Base-by-base conservation (phyloP, 1,284 basidiomycete species). In the Papiliotrema fonsecae region DNA sequence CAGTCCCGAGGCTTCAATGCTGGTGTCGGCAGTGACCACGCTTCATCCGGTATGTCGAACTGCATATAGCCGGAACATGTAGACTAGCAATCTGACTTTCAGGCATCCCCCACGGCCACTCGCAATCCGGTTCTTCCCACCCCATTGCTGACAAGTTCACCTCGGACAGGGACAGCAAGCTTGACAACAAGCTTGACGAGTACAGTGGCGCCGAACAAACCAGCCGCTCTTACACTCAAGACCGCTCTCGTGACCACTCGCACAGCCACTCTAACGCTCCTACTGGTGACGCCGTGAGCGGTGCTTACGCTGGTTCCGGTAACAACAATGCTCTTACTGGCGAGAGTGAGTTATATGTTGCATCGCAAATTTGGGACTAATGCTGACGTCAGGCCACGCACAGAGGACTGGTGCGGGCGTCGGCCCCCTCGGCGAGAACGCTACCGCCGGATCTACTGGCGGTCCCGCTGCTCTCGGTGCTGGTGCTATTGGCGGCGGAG, bases 121-220 rank as follows among this genome's bases (percentile, higher is more conserved):
- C 34, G 18, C 44, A 37, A 24, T 9, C 34, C 54, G 34, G 34
- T 16, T 45, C 44, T 11, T 9, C 16, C 5, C 44, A 45, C 25
- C 61, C 64, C 16, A 65, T 64, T 42, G 61, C 64, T 36, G 61
- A 65, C 45, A 58, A 60, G 45, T 67, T 56, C 54, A 56, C 50
- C 14, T 54, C 49, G 38, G 46, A 44, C 13, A 28, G 42, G n/a
- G 19, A 25, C 24, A 32, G 24, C 21, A 48, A 47, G 40, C 52
- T 58, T 38, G 58, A 61, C 32, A 58, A 56, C 47, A 32, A 52
- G 6, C 55, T 60, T 13, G 30, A 41, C 45, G 22, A 40, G 36
- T 31, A 36, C 44, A 37, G 44, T 39, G 40, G 47, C 9, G n/a
- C n/a, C n/a, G n/a, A n/a, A n/a, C n/a, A n/a, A n/a, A n/a, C n/a